phyloP scores from a whole-genome alignment of 768 basidiomycete genomes.

The Infundibulicybe gibba region DNA sequence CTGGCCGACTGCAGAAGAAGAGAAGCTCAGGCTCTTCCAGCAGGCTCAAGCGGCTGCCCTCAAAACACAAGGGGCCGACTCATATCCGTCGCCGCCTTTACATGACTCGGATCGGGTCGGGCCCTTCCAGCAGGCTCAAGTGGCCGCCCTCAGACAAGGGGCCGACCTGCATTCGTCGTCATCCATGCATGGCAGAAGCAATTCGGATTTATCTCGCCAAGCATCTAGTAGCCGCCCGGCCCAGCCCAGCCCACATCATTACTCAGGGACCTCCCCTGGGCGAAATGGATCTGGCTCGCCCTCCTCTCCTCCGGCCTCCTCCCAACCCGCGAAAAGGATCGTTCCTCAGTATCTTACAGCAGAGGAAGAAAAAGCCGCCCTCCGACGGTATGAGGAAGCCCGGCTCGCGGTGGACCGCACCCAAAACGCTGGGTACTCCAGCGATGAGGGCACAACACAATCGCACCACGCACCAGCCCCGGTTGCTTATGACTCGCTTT shows the following conservation, averaged over 20 bases:
- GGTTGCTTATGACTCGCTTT: slow-evolving; percentile 61
- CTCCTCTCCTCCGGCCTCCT: slow-evolving; percentile 14
- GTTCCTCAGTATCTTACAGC: slow-evolving; percentile 57
- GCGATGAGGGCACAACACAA: slow-evolving; percentile 8
- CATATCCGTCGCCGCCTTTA: slow-evolving; percentile 17
- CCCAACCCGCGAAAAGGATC: slow-evolving; percentile 1
- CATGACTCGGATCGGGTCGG: slow-evolving; percentile 18
- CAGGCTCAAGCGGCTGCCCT: slow-evolving; percentile 65
- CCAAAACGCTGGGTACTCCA: slow-evolving; percentile 31
- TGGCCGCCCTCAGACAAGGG: slow-evolving; percentile 10
- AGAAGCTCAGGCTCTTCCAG: slow-evolving; percentile 70
- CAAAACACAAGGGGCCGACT: slow-evolving; percentile 45
- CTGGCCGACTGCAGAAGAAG: slow-evolving; percentile 74
- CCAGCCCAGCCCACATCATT: slow-evolving; percentile 15
- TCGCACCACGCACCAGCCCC: slow-evolving; percentile 26
- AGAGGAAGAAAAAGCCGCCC: slow-evolving; percentile 71
- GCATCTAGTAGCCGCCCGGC: slow-evolving; percentile 18
- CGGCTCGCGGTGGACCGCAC: slow-evolving; percentile 65
- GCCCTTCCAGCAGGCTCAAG: slow-evolving; percentile 7
- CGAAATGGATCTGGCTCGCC: slow-evolving; percentile 1
- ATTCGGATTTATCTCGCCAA: slow-evolving; percentile 15
- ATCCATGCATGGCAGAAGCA: slow-evolving; percentile 11
- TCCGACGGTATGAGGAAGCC: slow-evolving; percentile 66
- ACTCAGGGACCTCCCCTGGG: slow-evolving; percentile 2
- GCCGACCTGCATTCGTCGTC: not conserved